Base-by-base conservation (phyloP, 768 basidiomycete genomes). In the Podaxis carcinomalis region DNA sequence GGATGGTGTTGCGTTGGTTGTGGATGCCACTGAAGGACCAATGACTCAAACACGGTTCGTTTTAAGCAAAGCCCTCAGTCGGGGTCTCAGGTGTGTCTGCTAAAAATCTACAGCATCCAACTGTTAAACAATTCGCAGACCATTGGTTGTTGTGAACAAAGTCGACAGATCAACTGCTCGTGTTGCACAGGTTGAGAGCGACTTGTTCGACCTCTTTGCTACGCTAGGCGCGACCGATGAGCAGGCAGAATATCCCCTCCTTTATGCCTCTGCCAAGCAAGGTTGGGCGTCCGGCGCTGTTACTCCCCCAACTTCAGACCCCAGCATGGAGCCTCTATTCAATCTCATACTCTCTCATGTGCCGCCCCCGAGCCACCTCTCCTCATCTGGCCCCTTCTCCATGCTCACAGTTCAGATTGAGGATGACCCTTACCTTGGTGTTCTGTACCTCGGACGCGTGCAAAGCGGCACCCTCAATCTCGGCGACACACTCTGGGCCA, bases 11-110 rank as follows among this genome's bases (percentile, higher is more conserved):
- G 82, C 82, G 13, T 75, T 86, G n/a, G 72, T 86, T 2, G 79
- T 86, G 16, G 83, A 85, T 63, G 82, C 83, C 1, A 83, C 84
- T 1, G 83, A 85, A 64, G 83, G 83, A 1, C 83, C 84, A 2
- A 84, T 85, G 78, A 84, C 82, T 2, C 84, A 86, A 67, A 86
- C 83, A 0, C 71, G 80, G 1, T 82, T 82, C 47, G 80, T 82
- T 1, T 69, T 82, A n/a, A 71, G 73, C 3, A 82, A 82, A 63
- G 80, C 80, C 21, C 66, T 82, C 6, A 71, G 65, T 40, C 72
- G 77, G 19, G 79, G 80, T 19, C 64, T 81, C 21, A 75, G 70
- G 80, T 78, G 32, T 59, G 76, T 68, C 28, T 50, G 5, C n/a
- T 28, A 5, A 1, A 13, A 61, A 5, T 16, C 4, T 53, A 23